phyloP scores from a whole-genome alignment of 1,284 basidiomycete species.

The Phellinidium pouzarii region DNA sequence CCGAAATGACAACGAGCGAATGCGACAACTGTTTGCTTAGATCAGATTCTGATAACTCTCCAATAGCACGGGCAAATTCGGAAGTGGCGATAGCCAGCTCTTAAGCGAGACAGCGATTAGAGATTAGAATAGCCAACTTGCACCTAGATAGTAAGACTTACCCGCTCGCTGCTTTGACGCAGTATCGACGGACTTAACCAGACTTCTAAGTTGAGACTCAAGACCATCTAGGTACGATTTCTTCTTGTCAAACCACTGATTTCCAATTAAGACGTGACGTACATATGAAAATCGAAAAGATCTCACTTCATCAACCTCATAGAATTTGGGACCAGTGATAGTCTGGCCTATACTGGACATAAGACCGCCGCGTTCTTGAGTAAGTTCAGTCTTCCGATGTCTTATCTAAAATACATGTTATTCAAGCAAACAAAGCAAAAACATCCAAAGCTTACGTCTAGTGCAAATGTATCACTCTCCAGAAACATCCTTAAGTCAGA shows the following conservation, averaged over 20 bases:
- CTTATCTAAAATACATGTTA: constrained; percentile 63
- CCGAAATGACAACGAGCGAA: constrained; percentile 61
- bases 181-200: constrained; percentile 80
- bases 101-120: constrained; percentile 27
- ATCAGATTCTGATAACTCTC: constrained; percentile 67
- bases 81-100: constrained; percentile 62
- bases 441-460: constrained; percentile 53
- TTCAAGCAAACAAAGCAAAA: neutral
- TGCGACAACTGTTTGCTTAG: constrained; percentile 67
- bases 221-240: constrained; percentile 83
- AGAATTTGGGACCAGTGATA: constrained; percentile 77
- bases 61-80: constrained; percentile 67
- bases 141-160: constrained; percentile 23
- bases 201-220: constrained; percentile 80
- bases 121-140: neutral
- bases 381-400: constrained; percentile 72
- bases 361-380: constrained; percentile 69
- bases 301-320: constrained; percentile 88
- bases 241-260: constrained; percentile 89
- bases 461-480: constrained; percentile 78
- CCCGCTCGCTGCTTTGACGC: constrained; percentile 78
- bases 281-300: neutral
- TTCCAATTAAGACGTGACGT: constrained; percentile 7
- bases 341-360: constrained; percentile 76
- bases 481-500: constrained; percentile 82